Percentiles rank a stretch among this genome's conserved stretches.
Evolutionary conservation across 352 stramenopile genomes (phyloP).

Genomic region (Phytophthora citricola): DNA sequence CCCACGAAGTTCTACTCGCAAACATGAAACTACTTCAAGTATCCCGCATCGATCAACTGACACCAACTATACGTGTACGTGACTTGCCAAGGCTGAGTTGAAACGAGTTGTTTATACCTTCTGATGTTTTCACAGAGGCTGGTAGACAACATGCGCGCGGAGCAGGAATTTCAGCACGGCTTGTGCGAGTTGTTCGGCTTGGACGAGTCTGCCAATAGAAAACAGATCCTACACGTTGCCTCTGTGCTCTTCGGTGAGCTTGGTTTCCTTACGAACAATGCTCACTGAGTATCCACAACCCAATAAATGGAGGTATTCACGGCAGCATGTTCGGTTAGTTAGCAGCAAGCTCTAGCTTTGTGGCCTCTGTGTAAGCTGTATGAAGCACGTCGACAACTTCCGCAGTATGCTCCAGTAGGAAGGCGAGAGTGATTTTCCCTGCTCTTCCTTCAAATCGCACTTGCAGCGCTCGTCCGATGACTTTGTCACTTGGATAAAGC

Average conservation of each 20-base stretch:
- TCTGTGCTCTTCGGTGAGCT: constrained; percentile 34
- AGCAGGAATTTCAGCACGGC: constrained; percentile 41
- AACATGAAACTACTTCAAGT: constrained; percentile 55
- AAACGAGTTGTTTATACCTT: not conserved
- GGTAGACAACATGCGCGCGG: constrained; percentile 41
- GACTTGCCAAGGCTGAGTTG: not conserved
- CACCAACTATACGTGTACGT: constrained; percentile 41
- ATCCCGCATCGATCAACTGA: constrained; percentile 42
- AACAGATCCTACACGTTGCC: constrained; percentile 39
- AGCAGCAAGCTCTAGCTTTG: constrained; percentile 28
- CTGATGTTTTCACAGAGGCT: constrained; percentile 29
- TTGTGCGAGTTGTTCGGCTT: constrained; percentile 47
- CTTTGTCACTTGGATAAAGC: constrained; percentile 69
- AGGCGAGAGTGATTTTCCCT: constrained; percentile 46
- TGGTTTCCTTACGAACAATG: constrained; percentile 28
- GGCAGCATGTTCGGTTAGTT: not conserved
- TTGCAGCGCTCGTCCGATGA: constrained; percentile 57
- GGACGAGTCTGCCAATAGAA: constrained; percentile 39
- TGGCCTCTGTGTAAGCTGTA: constrained; percentile 38
- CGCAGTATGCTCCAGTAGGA: constrained; percentile 48
- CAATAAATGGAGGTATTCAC: not conserved
- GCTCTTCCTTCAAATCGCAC: constrained; percentile 39
- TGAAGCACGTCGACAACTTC: constrained; percentile 64
- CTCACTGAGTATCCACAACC: not conserved
- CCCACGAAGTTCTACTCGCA: constrained; percentile 39